Conservation (phyloP, 2,329 filamentous ascomycete genomes). For the Pseudogymnoascus sp. region DNA sequence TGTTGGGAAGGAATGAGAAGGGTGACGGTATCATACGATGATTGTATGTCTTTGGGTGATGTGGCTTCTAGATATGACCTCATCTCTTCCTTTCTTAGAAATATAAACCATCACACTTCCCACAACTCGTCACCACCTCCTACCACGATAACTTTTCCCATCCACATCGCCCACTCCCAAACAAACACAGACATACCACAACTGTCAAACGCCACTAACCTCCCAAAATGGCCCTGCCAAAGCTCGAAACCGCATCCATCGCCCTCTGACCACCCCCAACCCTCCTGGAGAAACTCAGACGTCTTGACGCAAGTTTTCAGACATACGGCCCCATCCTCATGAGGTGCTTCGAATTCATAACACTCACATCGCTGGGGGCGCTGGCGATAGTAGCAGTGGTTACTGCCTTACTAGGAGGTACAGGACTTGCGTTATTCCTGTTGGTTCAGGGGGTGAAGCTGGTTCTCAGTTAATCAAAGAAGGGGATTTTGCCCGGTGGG, state of each 20-base stretch:
- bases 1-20: neutral
- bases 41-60: neutral
- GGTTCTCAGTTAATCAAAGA: neutral
- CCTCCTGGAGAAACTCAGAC: neutral
- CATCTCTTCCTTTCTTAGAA: neutral
- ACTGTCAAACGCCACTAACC: neutral
- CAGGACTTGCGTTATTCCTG: neutral
- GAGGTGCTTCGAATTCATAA: neutral
- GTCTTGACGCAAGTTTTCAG: neutral
- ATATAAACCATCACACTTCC: neutral
- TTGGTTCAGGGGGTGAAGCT: neutral
- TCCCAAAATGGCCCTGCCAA: neutral
- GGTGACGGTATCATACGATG: neutral
- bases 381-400: neutral
- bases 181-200: neutral
- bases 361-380: neutral
- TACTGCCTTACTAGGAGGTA: neutral
- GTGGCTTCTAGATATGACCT: neutral
- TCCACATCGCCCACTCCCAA: neutral
- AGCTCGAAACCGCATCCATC: neutral
- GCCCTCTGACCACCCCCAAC: neutral
- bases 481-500: neutral
- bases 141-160: neutral
- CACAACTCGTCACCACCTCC: neutral
- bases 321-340: neutral